phyloP scores from a whole-genome alignment of 2,329 filamentous ascomycete genomes.

The Cordyceps cateniannulata region DNA sequence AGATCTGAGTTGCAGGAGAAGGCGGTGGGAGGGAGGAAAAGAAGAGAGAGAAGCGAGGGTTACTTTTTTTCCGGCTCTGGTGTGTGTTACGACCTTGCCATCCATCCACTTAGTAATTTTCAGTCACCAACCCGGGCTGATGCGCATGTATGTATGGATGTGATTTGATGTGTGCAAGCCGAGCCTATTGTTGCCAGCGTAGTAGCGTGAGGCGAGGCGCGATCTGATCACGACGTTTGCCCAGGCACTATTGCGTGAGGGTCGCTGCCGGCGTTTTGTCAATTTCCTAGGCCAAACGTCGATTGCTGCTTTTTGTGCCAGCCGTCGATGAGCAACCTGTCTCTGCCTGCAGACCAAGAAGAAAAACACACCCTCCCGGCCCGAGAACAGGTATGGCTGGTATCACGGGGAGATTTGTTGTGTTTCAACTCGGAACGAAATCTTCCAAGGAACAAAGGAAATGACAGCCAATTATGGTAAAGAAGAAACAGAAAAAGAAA shows the following conservation, averaged over 20 bases:
- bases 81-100: neutral
- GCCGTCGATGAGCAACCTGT: neutral
- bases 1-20: neutral
- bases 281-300: neutral
- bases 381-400: neutral
- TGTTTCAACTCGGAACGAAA: neutral
- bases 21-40: neutral
- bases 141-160: neutral
- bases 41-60: slow-evolving; percentile 9
- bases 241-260: too few species aligned
- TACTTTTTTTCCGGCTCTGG: neutral
- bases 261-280: neutral
- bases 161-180: neutral
- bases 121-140: neutral
- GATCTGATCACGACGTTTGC: neutral
- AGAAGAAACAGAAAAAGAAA: too few species aligned
- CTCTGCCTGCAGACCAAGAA: neutral
- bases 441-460: too few species aligned
- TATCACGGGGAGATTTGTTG: neutral
- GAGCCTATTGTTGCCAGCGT: neutral
- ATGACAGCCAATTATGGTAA: too few species aligned
- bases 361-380: too few species aligned
- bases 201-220: neutral
- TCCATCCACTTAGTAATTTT: slow-evolving; percentile 1
- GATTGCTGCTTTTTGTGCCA: neutral